A percentile compares a stretch with the other conserved stretches of the same genome.
Evolutionary conservation across 768 basidiomycete species (phyloP).

Genomic region (Pisolithus albus): DNA sequence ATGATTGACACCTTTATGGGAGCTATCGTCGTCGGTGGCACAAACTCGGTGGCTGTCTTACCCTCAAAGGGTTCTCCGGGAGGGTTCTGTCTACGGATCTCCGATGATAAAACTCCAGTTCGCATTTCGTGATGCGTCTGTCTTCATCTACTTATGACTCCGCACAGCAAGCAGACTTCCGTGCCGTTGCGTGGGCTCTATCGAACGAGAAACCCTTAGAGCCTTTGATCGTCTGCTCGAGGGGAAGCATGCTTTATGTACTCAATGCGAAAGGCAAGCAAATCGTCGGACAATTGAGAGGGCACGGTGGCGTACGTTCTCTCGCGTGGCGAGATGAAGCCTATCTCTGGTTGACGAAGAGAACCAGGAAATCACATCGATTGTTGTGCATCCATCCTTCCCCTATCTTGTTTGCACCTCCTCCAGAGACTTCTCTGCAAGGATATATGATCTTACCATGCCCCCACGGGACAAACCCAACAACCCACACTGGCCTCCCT

Average conservation of each 20-base stretch:
- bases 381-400: conserved; percentile 53
- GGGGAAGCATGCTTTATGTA: conserved; percentile 49
- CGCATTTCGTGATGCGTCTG: conserved; percentile 1
- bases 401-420: conserved; percentile 64
- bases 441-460: conserved; percentile 58
- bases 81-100: conserved; percentile 31
- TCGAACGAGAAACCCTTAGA: conserved; percentile 36
- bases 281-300: conserved; percentile 47
- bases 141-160: conserved; percentile 6
- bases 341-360: conserved; percentile 17
- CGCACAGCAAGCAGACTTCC: conserved; percentile 15
- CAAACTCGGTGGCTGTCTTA: conserved; percentile 32
- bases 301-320: conserved; percentile 63
- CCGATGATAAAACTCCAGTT: conserved; percentile 17
- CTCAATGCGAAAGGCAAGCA: conserved; percentile 38
- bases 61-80: conserved; percentile 16
- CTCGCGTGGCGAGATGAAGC: neutral
- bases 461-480: conserved; percentile 28
- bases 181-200: conserved; percentile 55
- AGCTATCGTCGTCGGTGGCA: conserved; percentile 44
- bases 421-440: conserved; percentile 61
- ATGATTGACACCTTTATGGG: conserved; percentile 46
- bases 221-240: conserved; percentile 56
- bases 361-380: conserved; percentile 54
- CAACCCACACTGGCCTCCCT: conserved; percentile 58